Conservation (phyloP, 2,329 filamentous ascomycete genomes). For the Microdochium bolleyi region DNA sequence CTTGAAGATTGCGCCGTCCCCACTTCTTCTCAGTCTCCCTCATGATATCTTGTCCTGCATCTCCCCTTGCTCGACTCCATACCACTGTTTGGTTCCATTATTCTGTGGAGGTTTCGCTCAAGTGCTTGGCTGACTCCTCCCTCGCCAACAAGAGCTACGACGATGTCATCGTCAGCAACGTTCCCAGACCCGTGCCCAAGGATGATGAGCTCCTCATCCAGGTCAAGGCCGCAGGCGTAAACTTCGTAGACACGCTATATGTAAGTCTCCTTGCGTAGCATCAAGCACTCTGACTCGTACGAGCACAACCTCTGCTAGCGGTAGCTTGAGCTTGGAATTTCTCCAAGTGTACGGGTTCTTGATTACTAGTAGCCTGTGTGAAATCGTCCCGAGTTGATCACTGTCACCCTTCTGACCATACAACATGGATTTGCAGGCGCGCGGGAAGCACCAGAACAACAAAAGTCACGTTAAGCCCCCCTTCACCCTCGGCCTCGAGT, state of each 20-base stretch:
- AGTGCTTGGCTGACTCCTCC: too few species aligned
- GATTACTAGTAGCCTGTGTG: too few species aligned
- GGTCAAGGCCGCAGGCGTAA: conserved; percentile 47
- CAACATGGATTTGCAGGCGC: conserved; percentile 22
- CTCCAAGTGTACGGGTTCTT: too few species aligned
- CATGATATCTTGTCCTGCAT: neutral
- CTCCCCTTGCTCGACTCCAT: neutral
- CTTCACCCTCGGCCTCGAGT: conserved; percentile 53
- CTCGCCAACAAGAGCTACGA: conserved; percentile 12
- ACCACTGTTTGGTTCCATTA: too few species aligned
- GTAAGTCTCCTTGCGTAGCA: conserved; percentile 11
- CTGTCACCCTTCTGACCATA: neutral
- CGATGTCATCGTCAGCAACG: conserved; percentile 21
- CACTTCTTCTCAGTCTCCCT: neutral
- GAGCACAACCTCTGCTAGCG: too few species aligned
- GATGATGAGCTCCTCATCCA: conserved; percentile 31
- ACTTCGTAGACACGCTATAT: conserved; percentile 54
- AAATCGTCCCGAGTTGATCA: too few species aligned
- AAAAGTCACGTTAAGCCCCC: conserved; percentile 44
- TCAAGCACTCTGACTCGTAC: too few species aligned
- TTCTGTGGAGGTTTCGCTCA: too few species aligned
- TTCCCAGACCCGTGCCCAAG: conserved; percentile 22
- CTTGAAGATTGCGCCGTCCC: neutral
- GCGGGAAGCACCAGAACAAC: conserved; percentile 54
- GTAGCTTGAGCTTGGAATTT: too few species aligned